Evolutionary conservation across 108 stramenopile species (phyloP), one percentile per base, ranked within the genome.

Genomic region (Nitzschia inconspicua): DNA sequence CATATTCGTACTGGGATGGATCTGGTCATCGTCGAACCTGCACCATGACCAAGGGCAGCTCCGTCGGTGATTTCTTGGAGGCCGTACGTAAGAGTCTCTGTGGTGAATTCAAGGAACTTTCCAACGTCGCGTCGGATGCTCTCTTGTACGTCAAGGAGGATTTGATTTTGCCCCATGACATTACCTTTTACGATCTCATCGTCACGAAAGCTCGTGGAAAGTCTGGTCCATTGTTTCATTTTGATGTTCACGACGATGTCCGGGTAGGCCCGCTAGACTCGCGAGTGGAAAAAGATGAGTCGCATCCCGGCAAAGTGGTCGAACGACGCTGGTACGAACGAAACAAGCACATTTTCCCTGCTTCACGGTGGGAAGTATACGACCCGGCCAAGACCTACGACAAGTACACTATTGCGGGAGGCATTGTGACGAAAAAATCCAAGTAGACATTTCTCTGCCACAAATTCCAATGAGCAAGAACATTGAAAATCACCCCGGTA

Each of bases 131-230:
- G 9, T 39, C 84, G 14, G 98, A 98, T 59, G 92, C 82, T 5
- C 67, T 99, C 1, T 52, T 99, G 20, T 99, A 97, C 73, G 94
- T 99, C 70, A 99, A 99, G 81, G 98, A 99, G 67, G 98, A 99
- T 78, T 76, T 99, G 24, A 97, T 99, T 16, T 76, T 99, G 24
- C 97, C 98, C 1, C 91, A 95, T 41, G 86, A 97, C 61, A 72
- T 90, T 9, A 90, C 96, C 25, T 99, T 99, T 67, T 96, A 98
- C 62, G 97, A 98, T 71, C 73, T 99, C 53, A 98, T 99, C 50
- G 80, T 77, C 5, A 96, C 95, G 28, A 95, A 96, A 46, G 98
- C 98, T 0, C 60, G 98, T 37, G 96, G 96, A 6, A 97, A 96
- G 56, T 91, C 91, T 0, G 97, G 98, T 3, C 98, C 97, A 11